These are phyloP conservation scores for Ustanciosporium gigantosporum DNA, from an alignment of 1,284 basidiomycete genomes.

Conservation along the genomic window DNA sequence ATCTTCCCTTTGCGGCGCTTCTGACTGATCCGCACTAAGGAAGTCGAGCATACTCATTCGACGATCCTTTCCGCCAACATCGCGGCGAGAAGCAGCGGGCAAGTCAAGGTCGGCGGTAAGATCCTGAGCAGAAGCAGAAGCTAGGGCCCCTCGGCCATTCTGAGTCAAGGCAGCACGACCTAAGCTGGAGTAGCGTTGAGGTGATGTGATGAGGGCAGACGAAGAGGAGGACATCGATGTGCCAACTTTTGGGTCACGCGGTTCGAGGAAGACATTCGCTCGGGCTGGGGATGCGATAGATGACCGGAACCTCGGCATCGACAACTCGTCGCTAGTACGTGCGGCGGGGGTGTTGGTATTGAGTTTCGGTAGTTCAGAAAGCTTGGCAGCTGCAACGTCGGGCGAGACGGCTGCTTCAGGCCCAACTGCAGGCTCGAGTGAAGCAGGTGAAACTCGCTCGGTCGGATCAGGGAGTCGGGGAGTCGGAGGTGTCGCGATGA, in stretches of 20 bases:
- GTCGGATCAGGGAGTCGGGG: background rate
- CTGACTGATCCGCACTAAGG: constrained; percentile 9
- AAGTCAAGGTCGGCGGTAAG: constrained; percentile 15
- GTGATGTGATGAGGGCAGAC: background rate
- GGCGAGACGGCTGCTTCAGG: too few relatives aligned
- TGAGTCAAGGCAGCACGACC: background rate
- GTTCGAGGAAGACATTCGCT: too few relatives aligned
- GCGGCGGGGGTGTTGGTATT: too few relatives aligned
- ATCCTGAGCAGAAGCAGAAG: constrained; percentile 10
- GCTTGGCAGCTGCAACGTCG: too few relatives aligned
- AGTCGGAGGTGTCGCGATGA: constrained; percentile 1
- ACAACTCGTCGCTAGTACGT: too few relatives aligned
- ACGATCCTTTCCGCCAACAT: constrained; percentile 6
- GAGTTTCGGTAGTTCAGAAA: too few relatives aligned
- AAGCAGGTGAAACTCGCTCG: background rate
- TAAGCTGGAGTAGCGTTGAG: background rate
- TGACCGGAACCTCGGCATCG: too few relatives aligned
- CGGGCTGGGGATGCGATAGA: too few relatives aligned
- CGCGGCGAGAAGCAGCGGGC: background rate
- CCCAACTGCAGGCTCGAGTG: too few relatives aligned
- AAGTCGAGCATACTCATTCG: constrained; percentile 43
- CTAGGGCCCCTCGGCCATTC: background rate
- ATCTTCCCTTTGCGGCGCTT: too few relatives aligned
- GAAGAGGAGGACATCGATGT: background rate
- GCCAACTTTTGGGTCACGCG: background rate